Evolutionary conservation across 2,329 filamentous ascomycete species (phyloP), one percentile per base, ranked within the genome.

Genomic region (Septoria petroselini): DNA sequence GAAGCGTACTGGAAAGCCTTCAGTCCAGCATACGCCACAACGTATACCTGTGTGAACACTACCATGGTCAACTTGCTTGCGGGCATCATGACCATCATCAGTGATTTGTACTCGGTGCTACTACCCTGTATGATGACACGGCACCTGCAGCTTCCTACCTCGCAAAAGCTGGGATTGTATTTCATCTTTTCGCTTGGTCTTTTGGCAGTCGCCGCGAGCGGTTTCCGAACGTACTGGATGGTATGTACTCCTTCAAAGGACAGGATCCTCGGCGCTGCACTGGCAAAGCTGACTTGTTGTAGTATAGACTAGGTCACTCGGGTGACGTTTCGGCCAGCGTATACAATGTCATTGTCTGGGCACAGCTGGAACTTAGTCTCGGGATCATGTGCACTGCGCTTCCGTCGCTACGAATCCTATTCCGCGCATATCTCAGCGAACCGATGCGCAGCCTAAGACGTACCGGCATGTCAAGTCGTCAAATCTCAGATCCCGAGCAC

Each of bases 41-140:
- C 67, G 14, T 58, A 69, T 18, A 50, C 54, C 2, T 74, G 71
- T 56, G 58, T 64, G 8, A 58, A 73, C 45, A 72, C 72, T 12
- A 66, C 58, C 2, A 63, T 65, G n/a, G 56, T 68, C 23, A 68
- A 72, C 29, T 57, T 73, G 2, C 55, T 68, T 6, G 69, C 68
- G 14, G 69, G 70, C 12, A 64, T 64, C 7, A 61, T 72, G 49
- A 69, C 70, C 45, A 65, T 67, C 2, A 14, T 71, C 2, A 68
- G 70, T 38, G 72, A 75, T 44, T 55, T 73, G 6, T 60, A 73
- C 50, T 65, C 71, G 1, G 69, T 70, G 38, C 55, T 62, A 1
- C 55, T 76, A 18, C 74, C 74, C 0, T 61, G 72, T 8, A 64
- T 75, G 17, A 67, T 76, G 23, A 70, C 75, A 5, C 66, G 70